Evolutionary conservation across 495 filamentous ascomycete genomes (phyloP).

Genomic region (Aspergillus mulundensis): DNA sequence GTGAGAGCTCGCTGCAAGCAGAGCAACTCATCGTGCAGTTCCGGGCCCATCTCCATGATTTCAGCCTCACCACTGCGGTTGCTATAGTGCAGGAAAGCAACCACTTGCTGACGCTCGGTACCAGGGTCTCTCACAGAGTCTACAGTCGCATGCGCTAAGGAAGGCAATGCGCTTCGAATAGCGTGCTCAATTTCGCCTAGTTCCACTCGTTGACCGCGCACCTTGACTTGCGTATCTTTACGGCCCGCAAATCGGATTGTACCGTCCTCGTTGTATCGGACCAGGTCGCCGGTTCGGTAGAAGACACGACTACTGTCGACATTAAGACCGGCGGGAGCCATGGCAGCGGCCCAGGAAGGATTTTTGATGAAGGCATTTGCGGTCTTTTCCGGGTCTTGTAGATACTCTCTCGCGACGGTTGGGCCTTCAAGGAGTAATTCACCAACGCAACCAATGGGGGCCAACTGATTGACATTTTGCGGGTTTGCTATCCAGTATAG

Average conservation of each 20-base stretch:
- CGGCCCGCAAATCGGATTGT: slow-evolving; percentile 36
- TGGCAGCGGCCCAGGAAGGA: slow-evolving; percentile 19
- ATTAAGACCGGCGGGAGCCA: not conserved
- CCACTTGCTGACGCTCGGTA: too few relatives aligned
- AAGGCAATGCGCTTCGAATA: too few relatives aligned
- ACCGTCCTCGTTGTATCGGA: slow-evolving; percentile 27
- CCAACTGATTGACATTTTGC: slow-evolving; percentile 10
- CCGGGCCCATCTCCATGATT: too few relatives aligned
- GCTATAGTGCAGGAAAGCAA: too few relatives aligned
- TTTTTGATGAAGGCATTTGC: slow-evolving; percentile 15
- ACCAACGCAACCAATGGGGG: slow-evolving; percentile 39
- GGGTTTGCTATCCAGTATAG: not conserved
- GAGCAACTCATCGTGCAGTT: too few relatives aligned
- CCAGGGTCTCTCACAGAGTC: too few relatives aligned
- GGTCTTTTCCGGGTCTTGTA: slow-evolving; percentile 13
- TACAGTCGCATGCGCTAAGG: too few relatives aligned
- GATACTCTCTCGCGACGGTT: slow-evolving; percentile 15
- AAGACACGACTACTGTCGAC: not conserved
- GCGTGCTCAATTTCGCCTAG: slow-evolving; percentile 23
- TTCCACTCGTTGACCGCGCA: slow-evolving; percentile 15
- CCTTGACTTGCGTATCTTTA: slow-evolving; percentile 25
- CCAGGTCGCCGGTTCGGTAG: slow-evolving; percentile 29
- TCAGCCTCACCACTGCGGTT: too few relatives aligned
- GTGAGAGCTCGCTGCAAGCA: too few relatives aligned
- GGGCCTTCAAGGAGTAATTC: slow-evolving; percentile 48